Conservation (phyloP, 495 filamentous ascomycete genomes). For the Terfezia boudieri region DNA sequence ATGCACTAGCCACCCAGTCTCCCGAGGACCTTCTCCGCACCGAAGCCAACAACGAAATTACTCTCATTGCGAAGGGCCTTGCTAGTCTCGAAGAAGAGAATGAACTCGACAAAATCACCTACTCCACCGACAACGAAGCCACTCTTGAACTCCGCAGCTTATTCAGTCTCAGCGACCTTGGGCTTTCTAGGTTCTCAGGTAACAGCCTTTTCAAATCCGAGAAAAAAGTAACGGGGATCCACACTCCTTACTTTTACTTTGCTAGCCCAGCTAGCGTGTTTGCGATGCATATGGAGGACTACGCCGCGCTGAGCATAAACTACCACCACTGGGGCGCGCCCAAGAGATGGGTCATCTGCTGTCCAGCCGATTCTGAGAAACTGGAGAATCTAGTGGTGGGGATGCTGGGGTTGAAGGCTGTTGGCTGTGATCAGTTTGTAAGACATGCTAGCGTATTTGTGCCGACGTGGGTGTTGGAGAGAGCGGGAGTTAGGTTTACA, state of each 20-base stretch:
- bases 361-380: slow-evolving; percentile 8
- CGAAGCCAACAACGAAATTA: neutral
- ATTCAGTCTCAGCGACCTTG: slow-evolving; percentile 11
- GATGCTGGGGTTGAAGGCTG: neutral
- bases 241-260: slow-evolving; percentile 18
- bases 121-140: slow-evolving; percentile 18
- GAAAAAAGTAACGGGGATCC: slow-evolving; percentile 12
- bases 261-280: slow-evolving; percentile 15
- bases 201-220: slow-evolving; percentile 10
- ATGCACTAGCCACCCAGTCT: neutral
- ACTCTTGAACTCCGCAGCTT: slow-evolving; percentile 8
- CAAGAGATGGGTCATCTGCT: slow-evolving; percentile 15
- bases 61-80: neutral
- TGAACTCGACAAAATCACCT: slow-evolving; percentile 8
- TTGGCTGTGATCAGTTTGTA: slow-evolving; percentile 14
- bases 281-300: slow-evolving; percentile 17
- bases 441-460: slow-evolving; percentile 12
- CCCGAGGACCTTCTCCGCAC: neutral
- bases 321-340: slow-evolving; percentile 16
- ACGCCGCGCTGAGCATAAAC: slow-evolving; percentile 16
- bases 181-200: slow-evolving; percentile 7
- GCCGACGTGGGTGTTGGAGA: slow-evolving; percentile 6
- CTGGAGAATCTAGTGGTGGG: slow-evolving; percentile 10
- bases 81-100: neutral
- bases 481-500: slow-evolving; percentile 8